These are phyloP conservation scores for Monilinia polystroma DNA, from an alignment of 2,329 filamentous ascomycete species.

Conservation along the genomic window DNA sequence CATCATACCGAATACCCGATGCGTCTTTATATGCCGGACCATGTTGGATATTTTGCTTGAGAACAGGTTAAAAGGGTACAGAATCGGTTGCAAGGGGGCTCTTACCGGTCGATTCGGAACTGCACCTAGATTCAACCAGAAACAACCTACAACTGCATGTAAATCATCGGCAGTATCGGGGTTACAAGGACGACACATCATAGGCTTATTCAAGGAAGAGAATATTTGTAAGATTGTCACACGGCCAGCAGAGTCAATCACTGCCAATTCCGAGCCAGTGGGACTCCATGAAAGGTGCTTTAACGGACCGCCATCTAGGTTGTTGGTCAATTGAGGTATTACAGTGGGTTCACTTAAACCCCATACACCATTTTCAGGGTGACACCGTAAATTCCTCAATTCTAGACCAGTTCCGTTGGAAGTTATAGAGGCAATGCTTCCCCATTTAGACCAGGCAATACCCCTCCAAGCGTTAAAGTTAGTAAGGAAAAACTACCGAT, in stretches of 20 bases:
- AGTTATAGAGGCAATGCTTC: constrained; percentile 79
- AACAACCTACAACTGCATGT: constrained; percentile 75
- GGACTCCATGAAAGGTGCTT: constrained; percentile 81
- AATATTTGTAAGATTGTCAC: constrained; percentile 72
- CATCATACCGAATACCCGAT: constrained; percentile 66
- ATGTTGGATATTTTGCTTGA: constrained; percentile 47
- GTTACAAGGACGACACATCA: constrained; percentile 59
- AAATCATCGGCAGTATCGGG: constrained; percentile 72
- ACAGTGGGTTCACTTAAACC: constrained; percentile 69
- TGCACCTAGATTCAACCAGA: constrained; percentile 64
- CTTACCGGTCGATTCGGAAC: constrained; percentile 36
- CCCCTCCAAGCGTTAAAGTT: constrained; percentile 51
- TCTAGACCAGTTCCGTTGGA: constrained; percentile 68
- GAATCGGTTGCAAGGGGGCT: constrained; percentile 7
- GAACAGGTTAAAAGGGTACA: constrained; percentile 1
- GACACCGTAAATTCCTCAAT: constrained; percentile 69
- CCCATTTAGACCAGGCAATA: constrained; percentile 84
- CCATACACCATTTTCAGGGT: constrained; percentile 71
- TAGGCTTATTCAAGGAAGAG: constrained; percentile 71
- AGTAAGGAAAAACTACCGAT: neutral
- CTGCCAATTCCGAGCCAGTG: constrained; percentile 73
- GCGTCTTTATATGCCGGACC: constrained; percentile 64
- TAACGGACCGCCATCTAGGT: constrained; percentile 64
- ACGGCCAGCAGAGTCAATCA: constrained; percentile 76
- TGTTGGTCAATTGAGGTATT: constrained; percentile 59